These are phyloP conservation scores for Viridothelium virens DNA, from an alignment of 495 filamentous ascomycete species.

Conservation along the genomic window DNA sequence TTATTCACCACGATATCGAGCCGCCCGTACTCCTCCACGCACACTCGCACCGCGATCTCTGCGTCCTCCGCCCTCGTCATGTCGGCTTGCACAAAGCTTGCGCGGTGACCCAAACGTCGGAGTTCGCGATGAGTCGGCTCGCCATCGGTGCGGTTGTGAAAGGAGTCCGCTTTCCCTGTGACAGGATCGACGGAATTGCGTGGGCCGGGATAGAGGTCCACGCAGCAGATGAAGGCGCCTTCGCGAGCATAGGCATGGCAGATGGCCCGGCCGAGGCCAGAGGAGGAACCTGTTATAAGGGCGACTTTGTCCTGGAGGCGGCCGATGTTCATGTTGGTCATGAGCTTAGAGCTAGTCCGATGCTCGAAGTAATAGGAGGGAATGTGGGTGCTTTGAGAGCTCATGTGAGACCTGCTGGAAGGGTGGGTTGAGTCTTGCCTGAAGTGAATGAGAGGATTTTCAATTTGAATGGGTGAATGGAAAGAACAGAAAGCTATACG, in stretches of 20 bases:
- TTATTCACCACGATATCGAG: conserved; percentile 52
- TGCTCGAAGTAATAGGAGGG: not conserved
- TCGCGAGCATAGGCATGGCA: conserved; percentile 29
- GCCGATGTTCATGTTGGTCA: conserved; percentile 18
- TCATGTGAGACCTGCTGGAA: not conserved
- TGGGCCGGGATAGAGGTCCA: conserved; percentile 27
- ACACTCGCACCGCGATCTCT: conserved; percentile 33
- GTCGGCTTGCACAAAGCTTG: conserved; percentile 37
- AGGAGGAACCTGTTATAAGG: conserved; percentile 31
- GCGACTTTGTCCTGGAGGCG: conserved; percentile 30
- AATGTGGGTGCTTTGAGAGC: conserved; percentile 1
- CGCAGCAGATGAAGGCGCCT: conserved; percentile 30
- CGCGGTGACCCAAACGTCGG: conserved; percentile 21
- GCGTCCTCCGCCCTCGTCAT: conserved; percentile 34
- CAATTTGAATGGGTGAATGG: not conserved
- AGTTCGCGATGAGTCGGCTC: conserved; percentile 24
- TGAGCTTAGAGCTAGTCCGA: not conserved
- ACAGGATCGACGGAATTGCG: conserved; percentile 16
- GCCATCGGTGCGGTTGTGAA: conserved; percentile 17
- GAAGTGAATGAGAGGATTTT: not conserved
- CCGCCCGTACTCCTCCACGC: conserved; percentile 39
- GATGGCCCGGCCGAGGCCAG: conserved; percentile 34
- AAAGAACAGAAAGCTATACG: not conserved
- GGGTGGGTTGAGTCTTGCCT: not conserved
- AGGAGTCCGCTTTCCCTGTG: conserved; percentile 24